phyloP scores from a whole-genome alignment of 2,329 filamentous ascomycete genomes.

The Didymella lethalis region DNA sequence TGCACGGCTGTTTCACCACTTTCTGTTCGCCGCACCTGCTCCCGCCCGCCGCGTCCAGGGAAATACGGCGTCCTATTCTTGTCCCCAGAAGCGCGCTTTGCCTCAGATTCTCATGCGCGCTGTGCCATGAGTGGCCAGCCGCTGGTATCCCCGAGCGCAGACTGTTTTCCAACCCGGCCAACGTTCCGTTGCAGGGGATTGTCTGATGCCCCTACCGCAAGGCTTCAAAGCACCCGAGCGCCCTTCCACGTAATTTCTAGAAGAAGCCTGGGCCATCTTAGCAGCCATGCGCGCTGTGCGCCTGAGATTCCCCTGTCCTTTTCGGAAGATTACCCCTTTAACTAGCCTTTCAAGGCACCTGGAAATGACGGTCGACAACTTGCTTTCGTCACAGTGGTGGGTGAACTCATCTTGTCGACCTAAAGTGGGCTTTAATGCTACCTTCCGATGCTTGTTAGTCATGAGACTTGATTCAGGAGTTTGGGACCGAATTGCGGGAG shows the following conservation, averaged over 20 bases:
- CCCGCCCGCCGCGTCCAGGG: slow-evolving; percentile 28
- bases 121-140: slow-evolving; percentile 41
- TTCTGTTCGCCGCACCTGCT: slow-evolving; percentile 30
- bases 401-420: slow-evolving; percentile 20
- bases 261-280: slow-evolving; percentile 35
- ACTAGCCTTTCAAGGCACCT: slow-evolving; percentile 27
- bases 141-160: slow-evolving; percentile 40
- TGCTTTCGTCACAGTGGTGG: slow-evolving; percentile 24
- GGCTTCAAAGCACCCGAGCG: slow-evolving; percentile 41
- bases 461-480: slow-evolving; percentile 15
- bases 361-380: slow-evolving; percentile 30
- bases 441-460: slow-evolving; percentile 3
- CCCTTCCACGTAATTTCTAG: slow-evolving; percentile 49
- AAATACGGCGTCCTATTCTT: slow-evolving; percentile 43
- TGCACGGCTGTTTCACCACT: slow-evolving; percentile 46
- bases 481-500: slow-evolving; percentile 27
- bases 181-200: slow-evolving; percentile 41
- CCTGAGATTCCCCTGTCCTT: slow-evolving; percentile 41
- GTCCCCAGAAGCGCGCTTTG: slow-evolving; percentile 37
- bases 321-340: slow-evolving; percentile 51
- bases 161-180: slow-evolving; percentile 34
- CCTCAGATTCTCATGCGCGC: slow-evolving; percentile 39
- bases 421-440: slow-evolving; percentile 14
- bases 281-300: slow-evolving; percentile 31
- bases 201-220: slow-evolving; percentile 40